Conservation (phyloP, 2,329 filamentous ascomycete species). For the Phaeosphaeriaceae sp. region DNA sequence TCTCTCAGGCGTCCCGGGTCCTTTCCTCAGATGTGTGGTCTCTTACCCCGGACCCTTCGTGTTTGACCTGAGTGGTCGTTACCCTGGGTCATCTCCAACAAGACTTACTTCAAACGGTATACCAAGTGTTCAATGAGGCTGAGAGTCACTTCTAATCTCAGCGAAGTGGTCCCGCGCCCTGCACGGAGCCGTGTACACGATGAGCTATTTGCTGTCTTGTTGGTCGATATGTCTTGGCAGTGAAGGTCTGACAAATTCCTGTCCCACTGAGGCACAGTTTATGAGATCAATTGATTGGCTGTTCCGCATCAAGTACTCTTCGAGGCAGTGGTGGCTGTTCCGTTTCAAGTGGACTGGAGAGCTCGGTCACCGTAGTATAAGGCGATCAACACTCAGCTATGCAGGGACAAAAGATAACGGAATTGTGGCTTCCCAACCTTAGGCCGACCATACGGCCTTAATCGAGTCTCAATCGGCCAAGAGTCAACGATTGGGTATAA, state of each 20-base stretch:
- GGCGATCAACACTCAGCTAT: background rate
- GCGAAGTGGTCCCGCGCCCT: background rate
- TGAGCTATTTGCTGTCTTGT: background rate
- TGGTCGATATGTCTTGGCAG: background rate
- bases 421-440: background rate
- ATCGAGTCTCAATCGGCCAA: background rate
- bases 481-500: background rate
- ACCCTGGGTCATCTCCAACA: background rate
- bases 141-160: background rate
- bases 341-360: background rate
- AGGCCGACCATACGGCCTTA: background rate
- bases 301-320: background rate
- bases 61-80: background rate
- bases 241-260: background rate
- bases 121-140: background rate
- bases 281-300: background rate
- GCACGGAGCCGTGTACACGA: background rate
- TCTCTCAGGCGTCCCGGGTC: background rate
- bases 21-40: background rate
- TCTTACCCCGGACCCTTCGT: background rate
- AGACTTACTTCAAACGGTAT: background rate
- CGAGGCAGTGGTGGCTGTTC: background rate
- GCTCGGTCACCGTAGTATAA: background rate
- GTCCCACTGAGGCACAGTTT: background rate
- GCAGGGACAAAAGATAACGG: background rate